Base-by-base conservation (phyloP, 140 eudicot species). In the Anethum foeniculum region DNA sequence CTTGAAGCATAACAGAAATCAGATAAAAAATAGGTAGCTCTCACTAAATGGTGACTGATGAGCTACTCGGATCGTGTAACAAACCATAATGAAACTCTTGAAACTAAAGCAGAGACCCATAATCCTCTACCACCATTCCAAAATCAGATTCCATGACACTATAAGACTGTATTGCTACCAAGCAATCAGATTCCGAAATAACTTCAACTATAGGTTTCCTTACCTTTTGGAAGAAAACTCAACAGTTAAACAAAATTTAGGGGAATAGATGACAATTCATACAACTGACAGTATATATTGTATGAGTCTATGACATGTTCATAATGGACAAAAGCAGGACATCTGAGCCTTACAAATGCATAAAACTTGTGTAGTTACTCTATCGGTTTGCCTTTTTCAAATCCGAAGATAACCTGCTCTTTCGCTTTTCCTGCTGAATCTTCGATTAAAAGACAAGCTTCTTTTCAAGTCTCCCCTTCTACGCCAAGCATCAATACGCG, bases 391-490 rank as follows among this genome's bases (percentile, higher is more conserved):
- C 27, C 34, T 65, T 11, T 23, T n/a, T 88, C 85, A 90, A 6
- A 92, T 84, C 71, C 97, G 87, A 78, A 89, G 94, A 81, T 94
- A 94, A 47, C 94, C 97, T 64, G 86, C 96, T 83, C 90, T 82
- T 77, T 90, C 96, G 52, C 77, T 86, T 86, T 90, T 87, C 84
- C 71, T 92, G 48, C 84, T 85, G 81, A 85, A 88, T 74, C 80
- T 88, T 23, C 89, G 86, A 75, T 89, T 94, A 4, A 89, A 81
- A 41, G 95, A 90, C 91, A 84, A 88, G 68, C 91, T 91, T 78
- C 85, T 81, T 68, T 82, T 87, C 64, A 86, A 16, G 15, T 77
- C 75, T 85, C 84, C 88, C 81, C 85, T 92, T 79, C 89, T 87
- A 75, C 85, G 81, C 99, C 99, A 95, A 69, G 92, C 89, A 79